Percentiles rank a stretch among this genome's conserved stretches.
phyloP scores from a whole-genome alignment of 169 alveolate species.

The Amoebophrya sp. region DNA sequence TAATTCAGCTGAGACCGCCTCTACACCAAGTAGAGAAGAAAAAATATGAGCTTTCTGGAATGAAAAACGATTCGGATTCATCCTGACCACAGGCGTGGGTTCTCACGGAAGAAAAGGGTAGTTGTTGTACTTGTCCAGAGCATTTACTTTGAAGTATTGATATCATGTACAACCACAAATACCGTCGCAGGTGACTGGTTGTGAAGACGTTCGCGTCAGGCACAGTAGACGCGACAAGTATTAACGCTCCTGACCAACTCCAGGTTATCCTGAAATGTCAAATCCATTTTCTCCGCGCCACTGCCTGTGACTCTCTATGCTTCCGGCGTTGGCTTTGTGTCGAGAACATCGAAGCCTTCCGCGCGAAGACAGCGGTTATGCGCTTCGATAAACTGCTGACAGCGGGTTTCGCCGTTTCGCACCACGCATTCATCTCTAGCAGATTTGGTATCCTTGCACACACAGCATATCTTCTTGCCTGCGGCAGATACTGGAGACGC shows the following conservation, averaged over 20 bases:
- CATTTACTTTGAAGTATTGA: too few relatives aligned
- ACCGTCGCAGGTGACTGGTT: background rate
- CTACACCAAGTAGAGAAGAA: too few relatives aligned
- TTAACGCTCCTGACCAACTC: background rate
- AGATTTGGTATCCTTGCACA: constrained; percentile 30
- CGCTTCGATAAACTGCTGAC: background rate
- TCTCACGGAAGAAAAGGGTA: too few relatives aligned
- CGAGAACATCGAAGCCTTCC: background rate
- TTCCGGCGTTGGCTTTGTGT: background rate
- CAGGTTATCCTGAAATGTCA: background rate
- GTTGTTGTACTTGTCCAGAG: too few relatives aligned
- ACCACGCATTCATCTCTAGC: background rate
- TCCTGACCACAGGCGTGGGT: too few relatives aligned
- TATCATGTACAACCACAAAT: background rate
- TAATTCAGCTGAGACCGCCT: too few relatives aligned
- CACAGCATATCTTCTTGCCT: constrained; percentile 51
- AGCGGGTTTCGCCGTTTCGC: background rate
- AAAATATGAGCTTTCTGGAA: too few relatives aligned
- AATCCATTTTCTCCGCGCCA: background rate
- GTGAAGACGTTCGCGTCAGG: background rate
- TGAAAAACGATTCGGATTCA: too few relatives aligned
- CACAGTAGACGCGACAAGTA: background rate
- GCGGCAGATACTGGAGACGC: constrained; percentile 27
- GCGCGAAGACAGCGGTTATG: background rate
- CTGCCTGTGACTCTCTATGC: background rate